A percentile compares a stretch with the other conserved stretches of the same genome.
Conservation (phyloP, 371 early-diverging fungal species). For the Umbelopsis sp. region DNA sequence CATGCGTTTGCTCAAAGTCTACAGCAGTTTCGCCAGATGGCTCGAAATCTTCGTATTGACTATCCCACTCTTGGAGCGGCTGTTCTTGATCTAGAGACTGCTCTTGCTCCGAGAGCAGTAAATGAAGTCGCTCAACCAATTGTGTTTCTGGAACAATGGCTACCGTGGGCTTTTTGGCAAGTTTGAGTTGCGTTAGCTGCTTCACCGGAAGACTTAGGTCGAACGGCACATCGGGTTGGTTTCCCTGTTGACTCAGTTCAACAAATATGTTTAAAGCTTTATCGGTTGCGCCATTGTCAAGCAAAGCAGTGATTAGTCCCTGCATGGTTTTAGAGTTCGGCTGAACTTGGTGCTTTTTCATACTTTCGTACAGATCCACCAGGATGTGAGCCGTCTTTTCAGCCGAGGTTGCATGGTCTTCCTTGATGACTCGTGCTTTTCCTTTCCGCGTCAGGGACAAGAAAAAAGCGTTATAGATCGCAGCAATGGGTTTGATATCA, state of each 20-base stretch:
- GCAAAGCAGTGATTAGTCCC: constrained; percentile 58
- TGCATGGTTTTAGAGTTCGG: constrained; percentile 53
- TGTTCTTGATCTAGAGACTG: constrained; percentile 5
- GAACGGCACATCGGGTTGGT: background rate
- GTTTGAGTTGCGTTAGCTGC: background rate
- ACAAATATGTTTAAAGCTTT: constrained; percentile 52
- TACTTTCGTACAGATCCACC: constrained; percentile 30
- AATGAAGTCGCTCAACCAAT: background rate
- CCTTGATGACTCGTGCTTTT: background rate
- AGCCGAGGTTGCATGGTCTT: background rate
- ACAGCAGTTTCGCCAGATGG: background rate
- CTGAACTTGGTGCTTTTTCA: constrained; percentile 33
- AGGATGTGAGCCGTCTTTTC: constrained; percentile 19
- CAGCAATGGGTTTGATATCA: constrained; percentile 30
- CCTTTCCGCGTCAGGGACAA: constrained; percentile 26
- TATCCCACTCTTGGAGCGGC: background rate
- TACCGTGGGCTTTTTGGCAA: constrained; percentile 1
- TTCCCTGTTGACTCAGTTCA: constrained; percentile 28
- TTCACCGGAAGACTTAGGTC: background rate
- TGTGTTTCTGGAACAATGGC: constrained; percentile 5
- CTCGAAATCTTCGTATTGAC: background rate
- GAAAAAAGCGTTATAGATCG: constrained; percentile 44
- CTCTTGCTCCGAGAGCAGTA: constrained; percentile 6
- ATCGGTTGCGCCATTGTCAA: constrained; percentile 55
- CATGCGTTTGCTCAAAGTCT: background rate